Conservation (phyloP, 768 basidiomycete species). For the Boletus tylopilopsis region DNA sequence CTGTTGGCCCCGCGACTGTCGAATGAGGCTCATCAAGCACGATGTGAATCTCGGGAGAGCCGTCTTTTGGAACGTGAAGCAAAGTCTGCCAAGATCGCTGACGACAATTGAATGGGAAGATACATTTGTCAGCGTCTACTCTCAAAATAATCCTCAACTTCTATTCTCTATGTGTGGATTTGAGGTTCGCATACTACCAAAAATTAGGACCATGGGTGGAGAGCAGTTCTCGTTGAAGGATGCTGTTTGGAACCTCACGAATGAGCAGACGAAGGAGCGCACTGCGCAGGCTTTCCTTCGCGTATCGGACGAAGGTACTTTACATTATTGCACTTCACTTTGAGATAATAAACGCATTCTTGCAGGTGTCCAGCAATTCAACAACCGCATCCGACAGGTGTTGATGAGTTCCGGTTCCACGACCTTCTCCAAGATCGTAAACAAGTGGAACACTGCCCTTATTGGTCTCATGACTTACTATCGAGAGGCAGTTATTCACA, state of each 20-base stretch:
- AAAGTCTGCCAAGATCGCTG: constrained; percentile 89
- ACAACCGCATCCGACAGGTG: constrained; percentile 94
- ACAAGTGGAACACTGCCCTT: constrained; percentile 95
- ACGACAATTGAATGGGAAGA: constrained; percentile 99
- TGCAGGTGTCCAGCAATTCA: constrained; percentile 89
- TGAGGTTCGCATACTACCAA: constrained; percentile 95
- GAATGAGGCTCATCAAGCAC: constrained; percentile 99
- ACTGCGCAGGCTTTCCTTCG: constrained; percentile 98
- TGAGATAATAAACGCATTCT: constrained; percentile 1
- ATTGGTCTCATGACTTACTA: constrained; percentile 98
- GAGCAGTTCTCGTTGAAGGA: constrained; percentile 97
- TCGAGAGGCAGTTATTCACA: constrained; percentile 96
- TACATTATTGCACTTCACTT: not conserved
- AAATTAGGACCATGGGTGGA: constrained; percentile 91
- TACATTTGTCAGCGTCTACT: constrained; percentile 95
- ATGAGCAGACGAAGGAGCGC: constrained; percentile 95
- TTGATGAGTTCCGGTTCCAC: constrained; percentile 99
- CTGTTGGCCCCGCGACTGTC: constrained; percentile 98
- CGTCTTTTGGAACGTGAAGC: constrained; percentile 99
- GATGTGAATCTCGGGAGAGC: constrained; percentile 98
- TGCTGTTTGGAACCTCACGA: constrained; percentile 94
- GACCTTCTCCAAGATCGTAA: constrained; percentile 98
- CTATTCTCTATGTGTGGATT: constrained; percentile 99
- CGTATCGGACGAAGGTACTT: constrained; percentile 86
- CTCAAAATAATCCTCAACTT: constrained; percentile 95